Conservation (phyloP, 2,329 filamentous ascomycete species). For the Talaromyces islandicus region DNA sequence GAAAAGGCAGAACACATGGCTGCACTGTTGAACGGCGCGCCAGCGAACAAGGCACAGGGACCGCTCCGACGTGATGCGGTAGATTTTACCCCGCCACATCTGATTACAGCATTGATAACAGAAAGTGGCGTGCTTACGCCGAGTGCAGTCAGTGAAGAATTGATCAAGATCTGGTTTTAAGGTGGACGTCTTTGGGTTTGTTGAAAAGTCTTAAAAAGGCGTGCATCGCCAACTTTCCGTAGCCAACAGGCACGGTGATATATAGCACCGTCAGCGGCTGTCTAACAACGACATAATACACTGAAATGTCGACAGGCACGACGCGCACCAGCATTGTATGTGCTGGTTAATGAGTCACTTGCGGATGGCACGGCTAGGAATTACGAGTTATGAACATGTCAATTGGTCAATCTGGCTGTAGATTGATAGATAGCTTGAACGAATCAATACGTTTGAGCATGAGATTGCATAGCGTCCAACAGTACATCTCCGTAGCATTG, state of each 20-base stretch:
- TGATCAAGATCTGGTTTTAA: conserved; percentile 58
- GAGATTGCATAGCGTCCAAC: neutral
- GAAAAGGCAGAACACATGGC: conserved; percentile 12
- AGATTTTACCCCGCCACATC: conserved; percentile 51
- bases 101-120: conserved; percentile 60
- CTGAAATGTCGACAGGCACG: neutral
- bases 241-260: neutral
- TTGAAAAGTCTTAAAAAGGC: neutral
- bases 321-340: neutral
- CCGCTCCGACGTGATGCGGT: conserved; percentile 30
- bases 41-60: conserved; percentile 7
- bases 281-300: neutral
- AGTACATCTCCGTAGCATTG: neutral
- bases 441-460: neutral
- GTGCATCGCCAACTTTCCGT: conserved; percentile 2
- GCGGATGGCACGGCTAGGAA: neutral
- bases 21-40: conserved; percentile 13
- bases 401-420: neutral
- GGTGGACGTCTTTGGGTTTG: neutral
- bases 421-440: neutral
- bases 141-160: conserved; percentile 59
- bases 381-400: neutral
- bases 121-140: conserved; percentile 59
- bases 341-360: neutral
- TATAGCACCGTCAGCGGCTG: neutral